Conservation (phyloP, 164 flowering plant species). For the Malania oleifera region DNA sequence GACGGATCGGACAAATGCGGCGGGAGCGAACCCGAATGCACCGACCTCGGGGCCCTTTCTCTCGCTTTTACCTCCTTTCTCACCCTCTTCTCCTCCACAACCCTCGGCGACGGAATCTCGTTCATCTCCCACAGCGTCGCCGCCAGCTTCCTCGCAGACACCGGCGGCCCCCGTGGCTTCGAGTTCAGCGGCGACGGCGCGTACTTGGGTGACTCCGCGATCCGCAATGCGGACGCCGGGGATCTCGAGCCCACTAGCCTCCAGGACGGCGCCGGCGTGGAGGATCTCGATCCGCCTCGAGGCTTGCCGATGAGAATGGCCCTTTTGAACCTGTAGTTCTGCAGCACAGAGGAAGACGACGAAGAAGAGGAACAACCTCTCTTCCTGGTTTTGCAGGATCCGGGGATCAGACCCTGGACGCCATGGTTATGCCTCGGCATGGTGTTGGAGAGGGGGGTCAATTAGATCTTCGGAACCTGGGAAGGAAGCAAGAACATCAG, state of each 20-base stretch:
- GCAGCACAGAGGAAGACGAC: constrained; percentile 58
- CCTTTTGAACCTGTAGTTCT: constrained; percentile 65
- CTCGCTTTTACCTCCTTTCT: constrained; percentile 33
- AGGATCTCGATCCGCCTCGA: constrained; percentile 47
- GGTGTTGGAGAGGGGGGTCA: background rate
- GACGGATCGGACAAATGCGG: constrained; percentile 95
- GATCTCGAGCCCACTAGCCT: constrained; percentile 40
- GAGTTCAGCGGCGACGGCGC: constrained; percentile 27
- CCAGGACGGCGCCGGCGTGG: constrained; percentile 82
- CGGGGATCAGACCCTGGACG: constrained; percentile 38
- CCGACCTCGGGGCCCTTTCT: constrained; percentile 35
- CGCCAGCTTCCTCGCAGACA: constrained; percentile 91
- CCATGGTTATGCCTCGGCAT: constrained; percentile 53
- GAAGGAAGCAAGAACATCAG: background rate
- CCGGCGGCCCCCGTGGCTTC: constrained; percentile 30
- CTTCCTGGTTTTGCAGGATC: constrained; percentile 61
- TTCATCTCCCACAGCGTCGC: constrained; percentile 98
- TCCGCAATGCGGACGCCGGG: constrained; percentile 33
- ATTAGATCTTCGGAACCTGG: constrained; percentile 6
- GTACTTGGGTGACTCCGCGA: constrained; percentile 35
- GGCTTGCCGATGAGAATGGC: constrained; percentile 59
- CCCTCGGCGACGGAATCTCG: constrained; percentile 56
- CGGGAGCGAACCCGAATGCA: constrained; percentile 54
- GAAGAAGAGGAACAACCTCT: constrained; percentile 79
- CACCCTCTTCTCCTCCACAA: constrained; percentile 26